Base-by-base conservation (phyloP, 371 early-diverging fungal genomes). In the Apophysomyces sp. region DNA sequence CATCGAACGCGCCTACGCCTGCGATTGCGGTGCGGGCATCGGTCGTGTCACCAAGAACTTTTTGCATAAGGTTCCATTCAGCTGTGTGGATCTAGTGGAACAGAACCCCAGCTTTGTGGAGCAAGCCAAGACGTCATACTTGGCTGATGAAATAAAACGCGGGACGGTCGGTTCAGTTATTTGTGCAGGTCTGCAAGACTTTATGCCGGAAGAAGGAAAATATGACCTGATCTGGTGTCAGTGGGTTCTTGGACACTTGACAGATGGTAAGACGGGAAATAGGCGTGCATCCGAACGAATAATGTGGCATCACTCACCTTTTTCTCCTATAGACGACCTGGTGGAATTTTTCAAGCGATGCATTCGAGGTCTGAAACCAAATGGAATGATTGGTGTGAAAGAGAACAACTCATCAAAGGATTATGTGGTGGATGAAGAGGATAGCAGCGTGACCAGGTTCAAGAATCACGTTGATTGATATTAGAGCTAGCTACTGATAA, bases 181-280 rank as follows among this genome's bases (percentile, higher is more conserved):
- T 12, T 84, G 89, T 27, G 58, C 75, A 13, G 98, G 97, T 0
- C 69, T 98, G 59, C 96, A 98, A 66, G 85, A 87, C 24, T 94
- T 97, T 62, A 55, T 52, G 16, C 96, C 96, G 11, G 82, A 84
- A n/a, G 63, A 77, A 30, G 82, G 78, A 3, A 80, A 86, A 27
- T 96, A 95, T 76, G 94, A 95, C 68, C 70, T 93, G 34, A 93
- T 98, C 27, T 98, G 98, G 98, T 93, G 91, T 65, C 98, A 98
- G 72, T 98, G 98, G 98, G 96, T 96, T 1, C 77, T 96, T 12
- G 86, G 90, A 12, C 92, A 93, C 63, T 76, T 93, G 69, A 90
- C 89, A 2, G 92, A 92, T 64, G 87, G 88, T 88, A 80, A 30
- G 11, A 32, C 5, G 13, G 0, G 39, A 61, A 11, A 28, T 15